A percentile compares a stretch with the other conserved stretches of the same genome.
Conservation (phyloP, 2,329 filamentous ascomycete species). For the Fusarium keratoplasticum region DNA sequence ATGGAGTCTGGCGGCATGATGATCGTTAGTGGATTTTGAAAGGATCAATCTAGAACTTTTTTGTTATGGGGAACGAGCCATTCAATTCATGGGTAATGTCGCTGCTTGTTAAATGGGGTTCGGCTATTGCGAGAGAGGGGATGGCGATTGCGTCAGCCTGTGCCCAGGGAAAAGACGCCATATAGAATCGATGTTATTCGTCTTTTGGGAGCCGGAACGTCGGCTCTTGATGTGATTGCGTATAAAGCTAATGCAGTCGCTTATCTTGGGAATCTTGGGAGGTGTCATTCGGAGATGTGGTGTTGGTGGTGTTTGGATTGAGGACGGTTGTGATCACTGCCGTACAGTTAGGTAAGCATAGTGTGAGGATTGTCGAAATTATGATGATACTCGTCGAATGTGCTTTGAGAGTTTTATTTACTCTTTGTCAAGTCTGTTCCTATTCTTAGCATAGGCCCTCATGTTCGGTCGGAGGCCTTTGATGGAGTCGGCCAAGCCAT, state of each 20-base stretch:
- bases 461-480: not conserved
- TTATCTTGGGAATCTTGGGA: not conserved
- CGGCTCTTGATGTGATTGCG: not conserved
- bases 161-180: not conserved
- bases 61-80: not conserved
- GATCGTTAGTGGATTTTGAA: not conserved
- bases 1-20: constrained; percentile 2
- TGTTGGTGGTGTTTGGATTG: not conserved
- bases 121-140: constrained; percentile 25
- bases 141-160: constrained; percentile 30
- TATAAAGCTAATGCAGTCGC: not conserved
- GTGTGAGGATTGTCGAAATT: not conserved
- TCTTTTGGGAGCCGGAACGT: not conserved
- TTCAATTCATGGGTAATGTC: not conserved
- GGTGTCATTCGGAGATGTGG: not conserved
- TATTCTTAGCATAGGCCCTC: not conserved
- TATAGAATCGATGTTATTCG: not conserved
- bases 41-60: not conserved
- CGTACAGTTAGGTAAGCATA: not conserved
- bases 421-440: not conserved
- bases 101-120: constrained; percentile 8
- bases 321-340: not conserved
- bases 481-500: not conserved
- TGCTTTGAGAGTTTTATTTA: not conserved
- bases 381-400: not conserved